These are phyloP conservation scores for Cudoniella acicularis DNA, from an alignment of 495 filamentous ascomycete genomes.

Conservation along the genomic window DNA sequence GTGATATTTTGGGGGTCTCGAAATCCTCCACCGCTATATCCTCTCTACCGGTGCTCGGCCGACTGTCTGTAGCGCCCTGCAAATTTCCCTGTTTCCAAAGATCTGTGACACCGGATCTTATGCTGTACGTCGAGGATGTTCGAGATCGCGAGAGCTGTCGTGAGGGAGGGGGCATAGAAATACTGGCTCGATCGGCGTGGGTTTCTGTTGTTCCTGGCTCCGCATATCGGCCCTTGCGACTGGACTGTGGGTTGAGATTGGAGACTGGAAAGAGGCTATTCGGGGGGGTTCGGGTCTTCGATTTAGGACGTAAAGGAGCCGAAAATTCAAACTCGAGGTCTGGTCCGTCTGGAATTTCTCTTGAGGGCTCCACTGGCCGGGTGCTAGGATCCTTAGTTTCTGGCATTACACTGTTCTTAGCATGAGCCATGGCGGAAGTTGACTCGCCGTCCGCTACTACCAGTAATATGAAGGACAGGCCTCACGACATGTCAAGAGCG, in stretches of 20 bases:
- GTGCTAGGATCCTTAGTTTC: constrained; percentile 15
- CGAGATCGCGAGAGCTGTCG: constrained; percentile 23
- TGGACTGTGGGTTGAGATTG: constrained; percentile 32
- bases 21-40: constrained; percentile 35
- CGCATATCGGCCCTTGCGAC: constrained; percentile 49
- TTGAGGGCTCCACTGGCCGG: background rate
- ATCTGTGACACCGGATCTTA: background rate
- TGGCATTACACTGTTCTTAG: background rate
- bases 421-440: background rate
- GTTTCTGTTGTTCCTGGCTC: constrained; percentile 34
- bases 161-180: constrained; percentile 57
- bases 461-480: too few species aligned
- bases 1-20: constrained; percentile 39
- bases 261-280: constrained; percentile 28
- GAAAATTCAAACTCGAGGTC: constrained; percentile 1
- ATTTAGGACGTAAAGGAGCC: background rate
- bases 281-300: constrained; percentile 3
- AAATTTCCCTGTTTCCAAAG: constrained; percentile 3
- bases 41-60: constrained; percentile 16
- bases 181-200: constrained; percentile 50
- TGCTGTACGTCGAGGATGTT: constrained; percentile 19
- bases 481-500: constrained; percentile 4
- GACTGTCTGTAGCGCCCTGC: background rate
- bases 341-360: background rate
- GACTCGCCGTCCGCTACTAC: background rate